These are phyloP conservation scores for Crithidia fasciculata DNA, from an alignment of 208 protist genomes.

Conservation along the genomic window DNA sequence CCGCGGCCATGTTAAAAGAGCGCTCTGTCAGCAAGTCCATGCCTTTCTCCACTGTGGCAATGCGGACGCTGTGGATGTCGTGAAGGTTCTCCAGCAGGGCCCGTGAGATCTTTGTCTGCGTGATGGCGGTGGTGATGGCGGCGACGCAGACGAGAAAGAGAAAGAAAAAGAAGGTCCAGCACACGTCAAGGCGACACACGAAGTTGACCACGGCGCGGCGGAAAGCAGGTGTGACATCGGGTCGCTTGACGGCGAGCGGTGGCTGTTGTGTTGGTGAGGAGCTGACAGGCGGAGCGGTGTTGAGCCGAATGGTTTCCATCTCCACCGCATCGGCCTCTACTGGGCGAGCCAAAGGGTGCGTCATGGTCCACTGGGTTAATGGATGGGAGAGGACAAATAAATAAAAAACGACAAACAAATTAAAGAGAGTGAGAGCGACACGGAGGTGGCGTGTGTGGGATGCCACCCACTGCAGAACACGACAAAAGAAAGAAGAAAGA, in stretches of 20 bases:
- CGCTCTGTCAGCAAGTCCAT: neutral
- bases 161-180: conserved; percentile 13
- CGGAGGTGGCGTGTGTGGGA: too few species aligned
- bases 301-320: too few species aligned
- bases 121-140: neutral
- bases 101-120: neutral
- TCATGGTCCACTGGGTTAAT: too few species aligned
- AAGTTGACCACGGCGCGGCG: neutral
- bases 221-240: neutral
- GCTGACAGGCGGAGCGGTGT: too few species aligned
- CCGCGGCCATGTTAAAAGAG: conserved; percentile 4
- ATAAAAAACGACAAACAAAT: too few species aligned
- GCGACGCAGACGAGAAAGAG: conserved; percentile 8
- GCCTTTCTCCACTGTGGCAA: conserved; percentile 1
- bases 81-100: conserved; percentile 2
- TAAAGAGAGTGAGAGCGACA: too few species aligned
- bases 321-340: too few species aligned
- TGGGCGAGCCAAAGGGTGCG: too few species aligned
- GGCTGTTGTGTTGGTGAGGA: neutral
- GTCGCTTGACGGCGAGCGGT: neutral
- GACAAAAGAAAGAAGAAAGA: too few species aligned
- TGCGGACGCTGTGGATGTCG: conserved; percentile 9
- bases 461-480: too few species aligned
- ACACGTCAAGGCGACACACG: conserved; percentile 12
- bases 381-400: too few species aligned